These are phyloP conservation scores for Boletus barrowsii DNA, from an alignment of 768 basidiomycete species.

Conservation along the genomic window DNA sequence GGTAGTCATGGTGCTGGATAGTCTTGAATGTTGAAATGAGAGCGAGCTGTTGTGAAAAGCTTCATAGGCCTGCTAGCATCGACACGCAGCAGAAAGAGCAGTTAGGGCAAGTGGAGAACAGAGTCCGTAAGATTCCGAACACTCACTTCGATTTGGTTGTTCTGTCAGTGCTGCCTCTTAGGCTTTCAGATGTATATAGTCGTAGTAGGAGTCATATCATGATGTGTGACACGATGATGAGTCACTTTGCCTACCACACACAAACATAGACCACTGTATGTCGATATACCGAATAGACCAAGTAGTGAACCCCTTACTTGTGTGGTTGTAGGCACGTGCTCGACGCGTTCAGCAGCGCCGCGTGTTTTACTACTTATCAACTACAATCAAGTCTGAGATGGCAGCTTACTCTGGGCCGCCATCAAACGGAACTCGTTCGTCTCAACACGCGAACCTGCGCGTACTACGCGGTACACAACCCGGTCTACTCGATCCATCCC, in stretches of 20 bases:
- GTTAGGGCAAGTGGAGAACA: background rate
- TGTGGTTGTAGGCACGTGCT: constrained; percentile 18
- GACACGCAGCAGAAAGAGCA: constrained; percentile 1
- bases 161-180: background rate
- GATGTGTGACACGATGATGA: background rate
- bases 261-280: no score
- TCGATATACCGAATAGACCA: no score
- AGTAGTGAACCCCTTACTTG: no score
- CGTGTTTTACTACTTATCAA: no score
- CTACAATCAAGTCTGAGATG: constrained; percentile 7
- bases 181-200: background rate
- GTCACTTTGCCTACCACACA: background rate
- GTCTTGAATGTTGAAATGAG: background rate
- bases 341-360: constrained; percentile 1
- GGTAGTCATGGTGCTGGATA: constrained; percentile 25
- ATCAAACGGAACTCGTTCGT: constrained; percentile 2
- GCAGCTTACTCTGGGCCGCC: constrained; percentile 1
- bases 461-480: constrained; percentile 45
- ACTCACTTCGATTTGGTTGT: constrained; percentile 1
- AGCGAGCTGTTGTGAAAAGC: constrained; percentile 1
- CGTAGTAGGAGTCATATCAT: background rate
- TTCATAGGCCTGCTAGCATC: constrained; percentile 13
- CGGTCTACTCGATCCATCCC: constrained; percentile 64
- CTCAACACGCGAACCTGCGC: constrained; percentile 13
- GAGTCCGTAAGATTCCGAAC: background rate